Evolutionary conservation across 2,329 filamentous ascomycete genomes (phyloP), one percentile per base, ranked within the genome.

Genomic region (Apiospora sp.): DNA sequence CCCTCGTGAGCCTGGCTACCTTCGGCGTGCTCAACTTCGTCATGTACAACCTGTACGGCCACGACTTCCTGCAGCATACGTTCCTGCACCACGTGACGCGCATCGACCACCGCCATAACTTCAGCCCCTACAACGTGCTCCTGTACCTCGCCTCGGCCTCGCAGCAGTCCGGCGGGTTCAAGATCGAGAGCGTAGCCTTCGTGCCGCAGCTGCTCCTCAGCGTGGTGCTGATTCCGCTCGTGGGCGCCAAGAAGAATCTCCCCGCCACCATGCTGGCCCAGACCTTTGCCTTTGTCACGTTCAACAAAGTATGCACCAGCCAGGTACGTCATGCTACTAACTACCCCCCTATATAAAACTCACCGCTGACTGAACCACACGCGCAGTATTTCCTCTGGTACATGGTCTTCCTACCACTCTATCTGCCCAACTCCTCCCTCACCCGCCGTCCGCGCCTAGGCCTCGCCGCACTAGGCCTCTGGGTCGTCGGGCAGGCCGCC

Each of bases 261-360:
- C 88, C 95, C 0, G 90, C 91, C 0, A 92, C 94, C 6, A 95
- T 98, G 93, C 89, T 98, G 74, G 94, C 94, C 4, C 96, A 99
- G 83, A 98, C 96, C 0, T 98, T 98, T 83, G 94, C 96, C 0
- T 99, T 99, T 82, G 96, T 98, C 4, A 92, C 95, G 0, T 98
- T 98, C 78, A 99, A 99, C 85, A 99, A 99, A 85, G 96, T 99
- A 74, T 98, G 96, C 87, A 99, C 96, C 3, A 98, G 95, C 79
- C 96, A 98, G 89, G 94, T 96, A 88, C 75, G 88, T 80, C 19
- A 34, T 54, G 3, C 43, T 44, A 44, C 43, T 7, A 37, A 37
- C 24, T 24, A 16, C 37, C 73, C 37, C 73, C 49, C 74, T 27
- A 49, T 69, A 14, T 10, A 27, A 30, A 10, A n/a, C 49, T 48